phyloP scores from a whole-genome alignment of 1,284 basidiomycete species.

The Malassezia furfur region DNA sequence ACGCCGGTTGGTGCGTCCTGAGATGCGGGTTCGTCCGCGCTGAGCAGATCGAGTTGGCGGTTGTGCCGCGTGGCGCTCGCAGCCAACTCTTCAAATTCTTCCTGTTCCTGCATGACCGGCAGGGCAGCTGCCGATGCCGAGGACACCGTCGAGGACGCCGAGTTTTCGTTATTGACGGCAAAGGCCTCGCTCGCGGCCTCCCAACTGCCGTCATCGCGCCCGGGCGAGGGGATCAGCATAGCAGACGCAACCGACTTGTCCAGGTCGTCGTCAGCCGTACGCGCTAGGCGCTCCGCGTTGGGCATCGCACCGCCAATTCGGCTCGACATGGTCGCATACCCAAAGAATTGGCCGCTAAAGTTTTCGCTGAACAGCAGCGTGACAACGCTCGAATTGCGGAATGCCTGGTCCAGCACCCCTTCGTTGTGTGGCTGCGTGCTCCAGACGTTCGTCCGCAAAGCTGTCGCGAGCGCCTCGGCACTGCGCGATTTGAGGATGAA shows the following conservation, averaged over 20 bases:
- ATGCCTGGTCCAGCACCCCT: slow-evolving; percentile 65
- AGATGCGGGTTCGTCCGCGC: background rate
- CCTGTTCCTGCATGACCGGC: background rate
- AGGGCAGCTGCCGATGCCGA: background rate
- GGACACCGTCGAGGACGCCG: background rate
- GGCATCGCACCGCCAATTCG: slow-evolving; percentile 18
- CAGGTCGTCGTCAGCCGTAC: too few species aligned
- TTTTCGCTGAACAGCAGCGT: slow-evolving; percentile 84
- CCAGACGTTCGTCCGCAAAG: slow-evolving; percentile 74
- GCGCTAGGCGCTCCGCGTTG: background rate
- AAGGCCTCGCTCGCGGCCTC: too few species aligned
- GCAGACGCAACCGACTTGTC: too few species aligned
- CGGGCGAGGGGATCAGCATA: too few species aligned
- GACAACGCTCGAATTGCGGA: slow-evolving; percentile 72
- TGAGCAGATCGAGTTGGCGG: slow-evolving; percentile 26
- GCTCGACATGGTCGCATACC: slow-evolving; percentile 46
- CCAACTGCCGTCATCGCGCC: too few species aligned
- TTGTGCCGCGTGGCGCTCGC: slow-evolving; percentile 37
- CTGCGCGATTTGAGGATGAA: slow-evolving; percentile 76
- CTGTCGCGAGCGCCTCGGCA: slow-evolving; percentile 71
- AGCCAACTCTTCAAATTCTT: slow-evolving; percentile 49
- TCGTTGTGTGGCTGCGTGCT: slow-evolving; percentile 91
- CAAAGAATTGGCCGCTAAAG: slow-evolving; percentile 59
- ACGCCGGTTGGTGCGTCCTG: too few species aligned
- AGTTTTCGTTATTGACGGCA: too few species aligned